Base-by-base conservation (phyloP, 345 rosid genomes). In the Kandelia obovata region DNA sequence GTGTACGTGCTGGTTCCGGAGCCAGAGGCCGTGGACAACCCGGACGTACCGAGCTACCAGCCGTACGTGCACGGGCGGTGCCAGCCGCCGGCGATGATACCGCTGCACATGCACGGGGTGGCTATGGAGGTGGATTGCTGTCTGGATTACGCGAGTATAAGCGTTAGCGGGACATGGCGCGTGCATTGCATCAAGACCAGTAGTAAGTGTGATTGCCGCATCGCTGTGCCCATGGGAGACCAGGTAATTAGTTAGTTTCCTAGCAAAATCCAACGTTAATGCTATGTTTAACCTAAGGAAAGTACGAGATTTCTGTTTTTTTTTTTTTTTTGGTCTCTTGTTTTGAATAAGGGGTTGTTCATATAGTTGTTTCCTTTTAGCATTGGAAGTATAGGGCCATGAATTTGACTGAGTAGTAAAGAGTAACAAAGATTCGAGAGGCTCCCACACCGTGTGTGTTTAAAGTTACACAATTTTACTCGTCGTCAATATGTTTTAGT, bases 11-110 rank as follows among this genome's bases (percentile, higher is more conserved):
- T 77, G 59, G 70, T 77, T 4, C 21, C 27, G 19, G 76, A 77
- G 76, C 80, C 80, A 39, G 80, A 77, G 39, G 62, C 53, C 15
- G 80, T 77, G n/a, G 80, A 77, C 53, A 77, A 77, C 34, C 80
- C 80, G 3, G 76, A 77, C 73, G 80, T 77, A 2, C 80, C 80
- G 4, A 77, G 80, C 32, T 77, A 77, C 63, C 80, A 77, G 76
- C 80, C 80, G 47, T 77, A 77, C 52, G 80, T 77, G 49, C 70
- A 71, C 62, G 80, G 80, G 23, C 65, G 80, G 65, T 77, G 80
- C 47, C 66, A 77, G 21, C 80, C 80, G 15, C 73, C 80, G 55
- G 80, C 80, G 62, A 35, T 77, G 58, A 72, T 77, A 26, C 80
- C 80, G 56, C 64, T 77, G 69, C 72, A 63, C 2, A 77, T 77